Evolutionary conservation across 176 grass and related monocot species (phyloP).

Genomic region (Hordeum marinum): DNA sequence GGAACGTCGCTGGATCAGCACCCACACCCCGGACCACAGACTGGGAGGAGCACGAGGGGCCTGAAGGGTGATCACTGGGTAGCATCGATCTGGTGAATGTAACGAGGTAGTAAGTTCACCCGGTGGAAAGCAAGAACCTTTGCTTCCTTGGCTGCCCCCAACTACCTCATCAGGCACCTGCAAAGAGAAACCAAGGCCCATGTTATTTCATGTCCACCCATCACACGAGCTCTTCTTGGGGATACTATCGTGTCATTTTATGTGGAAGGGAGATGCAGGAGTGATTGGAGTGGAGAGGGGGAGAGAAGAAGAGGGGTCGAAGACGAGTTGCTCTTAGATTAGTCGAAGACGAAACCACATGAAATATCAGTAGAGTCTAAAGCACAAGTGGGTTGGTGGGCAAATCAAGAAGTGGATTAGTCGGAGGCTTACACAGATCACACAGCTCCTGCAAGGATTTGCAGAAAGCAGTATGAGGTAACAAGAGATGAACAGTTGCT

Average conservation of each 20-base stretch:
- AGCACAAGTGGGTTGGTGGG: not conserved
- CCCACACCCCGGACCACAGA: slow-evolving; percentile 34
- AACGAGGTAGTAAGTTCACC: slow-evolving; percentile 39
- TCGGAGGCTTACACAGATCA: slow-evolving; percentile 1
- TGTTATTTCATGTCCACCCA: slow-evolving; percentile 87
- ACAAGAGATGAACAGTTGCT: slow-evolving; percentile 40
- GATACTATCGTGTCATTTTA: slow-evolving; percentile 73
- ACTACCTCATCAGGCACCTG: slow-evolving; percentile 42
- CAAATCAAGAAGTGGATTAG: slow-evolving; percentile 17
- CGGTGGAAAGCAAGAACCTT: slow-evolving; percentile 45
- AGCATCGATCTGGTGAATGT: slow-evolving; percentile 81
- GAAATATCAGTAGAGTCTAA: slow-evolving; percentile 56
- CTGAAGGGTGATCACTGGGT: slow-evolving; percentile 68
- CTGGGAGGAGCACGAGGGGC: slow-evolving; percentile 63
- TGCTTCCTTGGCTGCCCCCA: slow-evolving; percentile 7
- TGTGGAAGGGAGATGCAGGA: slow-evolving; percentile 41
- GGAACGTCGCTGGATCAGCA: slow-evolving; percentile 34
- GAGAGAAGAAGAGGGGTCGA: not conserved
- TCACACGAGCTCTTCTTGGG: slow-evolving; percentile 12
- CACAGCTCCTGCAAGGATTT: slow-evolving; percentile 14
- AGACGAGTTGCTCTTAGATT: not conserved
- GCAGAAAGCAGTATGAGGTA: slow-evolving; percentile 15
- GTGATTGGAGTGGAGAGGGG: not conserved
- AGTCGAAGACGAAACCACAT: slow-evolving; percentile 42
- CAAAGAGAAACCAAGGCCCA: slow-evolving; percentile 36